These are phyloP conservation scores for Pleurotus sapidus DNA, from an alignment of 768 basidiomycete species.

Conservation along the genomic window DNA sequence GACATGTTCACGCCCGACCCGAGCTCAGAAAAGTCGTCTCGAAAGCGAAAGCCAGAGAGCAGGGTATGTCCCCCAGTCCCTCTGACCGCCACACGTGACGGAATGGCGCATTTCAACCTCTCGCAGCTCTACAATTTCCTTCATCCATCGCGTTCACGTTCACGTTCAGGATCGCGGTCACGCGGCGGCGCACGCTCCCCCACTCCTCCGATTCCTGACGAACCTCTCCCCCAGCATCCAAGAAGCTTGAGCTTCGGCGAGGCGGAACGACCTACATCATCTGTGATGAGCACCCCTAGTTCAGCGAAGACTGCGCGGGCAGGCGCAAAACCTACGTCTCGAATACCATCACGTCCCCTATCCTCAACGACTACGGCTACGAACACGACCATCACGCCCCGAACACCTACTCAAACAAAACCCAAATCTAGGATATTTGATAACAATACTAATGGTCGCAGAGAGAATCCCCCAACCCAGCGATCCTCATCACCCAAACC, in stretches of 20 bases:
- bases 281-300: slow-evolving; percentile 4
- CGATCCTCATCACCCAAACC: slow-evolving; percentile 31
- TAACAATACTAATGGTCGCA: not conserved
- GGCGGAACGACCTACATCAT: slow-evolving; percentile 3
- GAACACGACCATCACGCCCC: slow-evolving; percentile 58
- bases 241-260: not conserved
- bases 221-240: slow-evolving; percentile 2
- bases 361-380: slow-evolving; percentile 65
- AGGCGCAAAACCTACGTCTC: slow-evolving; percentile 44
- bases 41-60: slow-evolving; percentile 42
- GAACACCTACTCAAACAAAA: slow-evolving; percentile 36
- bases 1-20: slow-evolving; percentile 20
- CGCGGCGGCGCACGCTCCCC: not conserved
- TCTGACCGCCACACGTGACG: slow-evolving; percentile 1
- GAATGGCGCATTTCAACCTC: slow-evolving; percentile 8
- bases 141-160: slow-evolving; percentile 40
- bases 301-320: slow-evolving; percentile 14
- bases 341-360: slow-evolving; percentile 57
- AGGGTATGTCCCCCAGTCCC: slow-evolving; percentile 30
- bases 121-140: slow-evolving; percentile 60
- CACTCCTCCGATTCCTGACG: not conserved
- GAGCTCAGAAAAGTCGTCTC: slow-evolving; percentile 34
- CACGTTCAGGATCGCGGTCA: slow-evolving; percentile 61
- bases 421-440: slow-evolving; percentile 16
- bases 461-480: slow-evolving; percentile 13